A percentile compares a stretch with the other conserved stretches of the same genome.
These are phyloP conservation scores for Diaporthe velutina DNA, from an alignment of 2,329 filamentous ascomycete species.

Conservation along the genomic window DNA sequence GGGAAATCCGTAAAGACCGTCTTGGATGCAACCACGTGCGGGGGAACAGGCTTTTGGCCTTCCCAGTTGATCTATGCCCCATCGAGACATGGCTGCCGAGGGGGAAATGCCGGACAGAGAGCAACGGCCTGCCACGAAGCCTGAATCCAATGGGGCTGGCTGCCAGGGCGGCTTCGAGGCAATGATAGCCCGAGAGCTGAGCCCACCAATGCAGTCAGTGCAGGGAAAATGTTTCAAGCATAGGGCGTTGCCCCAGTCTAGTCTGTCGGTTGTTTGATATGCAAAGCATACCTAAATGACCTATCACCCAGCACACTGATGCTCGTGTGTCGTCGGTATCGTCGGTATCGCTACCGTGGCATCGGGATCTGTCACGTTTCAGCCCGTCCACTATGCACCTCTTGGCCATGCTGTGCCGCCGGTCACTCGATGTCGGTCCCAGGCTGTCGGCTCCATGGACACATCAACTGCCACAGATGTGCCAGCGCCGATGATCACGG, in stretches of 20 bases:
- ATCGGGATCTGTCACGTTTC: slow-evolving; percentile 4
- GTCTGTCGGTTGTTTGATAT: too few relatives aligned
- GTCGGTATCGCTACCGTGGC: background rate
- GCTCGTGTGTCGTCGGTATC: too few relatives aligned
- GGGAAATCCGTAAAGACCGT: background rate
- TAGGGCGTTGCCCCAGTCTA: background rate
- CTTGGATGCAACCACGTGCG: slow-evolving; percentile 2
- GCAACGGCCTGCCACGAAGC: background rate
- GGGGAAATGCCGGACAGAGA: background rate
- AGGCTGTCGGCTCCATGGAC: background rate
- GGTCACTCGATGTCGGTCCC: background rate
- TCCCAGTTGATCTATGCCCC: background rate
- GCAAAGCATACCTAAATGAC: too few relatives aligned
- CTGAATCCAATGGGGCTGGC: background rate
- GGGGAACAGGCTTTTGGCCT: background rate
- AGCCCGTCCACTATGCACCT: background rate
- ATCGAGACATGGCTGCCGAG: slow-evolving; percentile 21
- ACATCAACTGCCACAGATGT: background rate
- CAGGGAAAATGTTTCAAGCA: background rate
- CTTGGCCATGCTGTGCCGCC: slow-evolving; percentile 25
- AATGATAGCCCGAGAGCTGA: slow-evolving; percentile 1
- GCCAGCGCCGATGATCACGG: background rate
- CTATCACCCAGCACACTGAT: too few relatives aligned
- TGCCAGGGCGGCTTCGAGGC: background rate
- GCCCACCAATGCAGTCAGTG: background rate